Evolutionary conservation across 2,329 filamentous ascomycete species (phyloP), one percentile per base, ranked within the genome.

Genomic region (Aspergillus sp.): DNA sequence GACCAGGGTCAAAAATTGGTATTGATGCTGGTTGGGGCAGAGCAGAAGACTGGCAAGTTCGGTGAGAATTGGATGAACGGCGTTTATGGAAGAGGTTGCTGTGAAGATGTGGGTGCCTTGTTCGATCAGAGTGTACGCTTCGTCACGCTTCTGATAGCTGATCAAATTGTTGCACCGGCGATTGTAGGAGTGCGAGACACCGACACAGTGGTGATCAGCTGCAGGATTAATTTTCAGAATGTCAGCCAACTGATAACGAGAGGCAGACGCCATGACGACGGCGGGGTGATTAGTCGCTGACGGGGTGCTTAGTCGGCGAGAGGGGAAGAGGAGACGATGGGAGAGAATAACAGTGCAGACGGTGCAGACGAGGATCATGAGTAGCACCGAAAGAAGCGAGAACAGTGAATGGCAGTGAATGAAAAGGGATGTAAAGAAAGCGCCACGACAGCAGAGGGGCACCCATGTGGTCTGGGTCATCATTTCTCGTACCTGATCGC

Each of bases 131-230:
- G 2, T 3, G 9, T 15, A 30, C n/a, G 55, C 55, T 12, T 19
- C 8, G 8, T 15, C 10, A 6, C 55, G 36, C 15, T 19, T 21
- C 5, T 10, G n/a, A 7, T 21, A n/a, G 3, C 12, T 39, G 32
- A 49, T 49, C 17, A 2, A 23, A 32, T 59, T 59, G 15, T 54
- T 12, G 51, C 57, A 59, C 12, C 43, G 30, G 3, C 23, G 43
- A 21, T 21, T 15, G 30, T 23, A 17, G 32, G 21, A 30, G 30
- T 30, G 8, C 23, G 25, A 5, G n/a, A 12, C 8, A 9, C 47
- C 41, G 43, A 50, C 13, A 19, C 51, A 59, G 21, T 15, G 17
- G 6, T 28, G 7, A 8, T 59, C 30, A 2, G 3, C 19, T 49
- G 5, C 9, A 17, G 19, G 41, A 12, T 49, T 2, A 10, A 59